These are phyloP conservation scores for Alternaria conjuncta DNA, from an alignment of 2,329 filamentous ascomycete genomes.

Conservation along the genomic window DNA sequence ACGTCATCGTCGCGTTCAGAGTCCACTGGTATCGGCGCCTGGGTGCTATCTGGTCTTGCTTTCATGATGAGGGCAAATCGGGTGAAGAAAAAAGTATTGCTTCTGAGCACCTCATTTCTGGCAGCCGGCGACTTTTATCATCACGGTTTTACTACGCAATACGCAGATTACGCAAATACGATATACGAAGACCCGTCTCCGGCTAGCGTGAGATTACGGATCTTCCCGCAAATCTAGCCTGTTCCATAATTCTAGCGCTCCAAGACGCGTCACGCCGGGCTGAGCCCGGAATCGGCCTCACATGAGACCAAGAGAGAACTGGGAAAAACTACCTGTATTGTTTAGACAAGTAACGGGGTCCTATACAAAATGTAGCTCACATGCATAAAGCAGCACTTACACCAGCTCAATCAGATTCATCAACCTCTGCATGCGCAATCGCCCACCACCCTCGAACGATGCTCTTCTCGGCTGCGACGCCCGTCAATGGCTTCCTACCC, in stretches of 20 bases:
- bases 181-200: neutral
- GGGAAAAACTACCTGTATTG: neutral
- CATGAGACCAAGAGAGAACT: neutral
- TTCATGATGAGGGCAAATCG: neutral
- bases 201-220: neutral
- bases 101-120: neutral
- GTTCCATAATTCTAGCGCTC: neutral
- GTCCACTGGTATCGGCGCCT: neutral
- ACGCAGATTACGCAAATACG: neutral
- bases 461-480: slow-evolving; percentile 3
- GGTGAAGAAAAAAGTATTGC: neutral
- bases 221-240: neutral
- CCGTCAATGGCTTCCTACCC: slow-evolving; percentile 1
- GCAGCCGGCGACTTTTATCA: neutral
- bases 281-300: neutral
- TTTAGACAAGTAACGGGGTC: neutral
- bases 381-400: neutral
- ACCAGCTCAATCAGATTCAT: neutral
- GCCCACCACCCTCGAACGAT: slow-evolving; percentile 3
- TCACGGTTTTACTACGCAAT: neutral
- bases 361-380: neutral
- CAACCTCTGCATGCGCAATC: slow-evolving; percentile 2
- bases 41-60: neutral
- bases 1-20: slow-evolving; percentile 2
- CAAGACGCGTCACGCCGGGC: neutral